These are phyloP conservation scores for Aspergillus hancockii DNA, from an alignment of 495 filamentous ascomycete species.

Conservation along the genomic window DNA sequence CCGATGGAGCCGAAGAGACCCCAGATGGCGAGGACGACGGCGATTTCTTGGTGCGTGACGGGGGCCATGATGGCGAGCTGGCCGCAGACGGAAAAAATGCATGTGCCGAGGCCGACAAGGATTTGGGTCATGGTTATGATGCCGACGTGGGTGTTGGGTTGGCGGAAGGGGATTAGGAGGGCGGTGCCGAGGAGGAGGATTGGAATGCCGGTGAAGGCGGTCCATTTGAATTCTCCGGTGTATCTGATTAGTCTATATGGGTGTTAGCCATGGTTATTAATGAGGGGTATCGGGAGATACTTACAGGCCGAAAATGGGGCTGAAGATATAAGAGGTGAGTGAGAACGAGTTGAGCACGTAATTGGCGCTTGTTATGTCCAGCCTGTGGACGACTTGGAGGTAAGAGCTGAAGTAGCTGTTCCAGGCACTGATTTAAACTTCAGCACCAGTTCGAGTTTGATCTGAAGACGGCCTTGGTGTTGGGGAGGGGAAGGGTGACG, in stretches of 20 bases:
- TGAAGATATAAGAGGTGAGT: conserved; percentile 41
- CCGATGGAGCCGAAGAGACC: conserved; percentile 62
- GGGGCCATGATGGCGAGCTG: conserved; percentile 68
- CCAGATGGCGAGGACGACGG: conserved; percentile 61
- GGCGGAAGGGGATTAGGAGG: conserved; percentile 64
- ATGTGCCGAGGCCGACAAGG: conserved; percentile 62
- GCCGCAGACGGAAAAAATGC: conserved; percentile 57
- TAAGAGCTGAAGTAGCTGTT: conserved; percentile 62
- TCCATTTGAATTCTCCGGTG: conserved; percentile 52
- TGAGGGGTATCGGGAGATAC: not conserved
- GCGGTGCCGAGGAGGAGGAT: conserved; percentile 54
- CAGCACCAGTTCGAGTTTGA: conserved; percentile 39
- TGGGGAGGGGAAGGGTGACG: too few species aligned
- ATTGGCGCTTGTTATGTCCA: conserved; percentile 51
- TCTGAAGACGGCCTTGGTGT: too few species aligned
- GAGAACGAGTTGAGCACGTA: conserved; percentile 51
- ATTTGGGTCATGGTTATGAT: conserved; percentile 71
- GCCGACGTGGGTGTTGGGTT: conserved; percentile 52
- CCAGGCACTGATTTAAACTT: conserved; percentile 49
- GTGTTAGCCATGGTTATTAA: not conserved
- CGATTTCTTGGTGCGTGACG: conserved; percentile 61
- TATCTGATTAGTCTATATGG: conserved; percentile 41
- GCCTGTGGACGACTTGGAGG: conserved; percentile 64
- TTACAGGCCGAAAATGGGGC: conserved; percentile 43
- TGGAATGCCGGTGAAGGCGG: conserved; percentile 57